phyloP scores from a whole-genome alignment of 176 grass and related monocot species.

The Hsuehochloa calcarea region DNA sequence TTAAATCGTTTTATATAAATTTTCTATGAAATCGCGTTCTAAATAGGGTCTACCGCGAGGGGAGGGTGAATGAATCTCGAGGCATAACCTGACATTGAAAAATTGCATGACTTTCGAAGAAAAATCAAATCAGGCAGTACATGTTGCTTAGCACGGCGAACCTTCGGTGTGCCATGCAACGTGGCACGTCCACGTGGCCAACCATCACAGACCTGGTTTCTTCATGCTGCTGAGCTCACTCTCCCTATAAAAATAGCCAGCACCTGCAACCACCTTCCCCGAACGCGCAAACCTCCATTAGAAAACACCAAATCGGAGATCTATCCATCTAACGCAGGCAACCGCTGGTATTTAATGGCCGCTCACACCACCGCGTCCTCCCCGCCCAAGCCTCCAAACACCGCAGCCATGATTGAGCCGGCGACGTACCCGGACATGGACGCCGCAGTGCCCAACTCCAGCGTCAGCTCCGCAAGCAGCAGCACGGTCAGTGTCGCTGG shows the following conservation, averaged over 20 bases:
- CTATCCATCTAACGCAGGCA: constrained; percentile 6
- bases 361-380: background rate
- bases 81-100: too few species aligned
- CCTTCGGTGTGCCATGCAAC: constrained; percentile 28
- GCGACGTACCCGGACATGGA: constrained; percentile 47
- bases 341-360: constrained; percentile 32
- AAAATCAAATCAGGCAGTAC: too few species aligned
- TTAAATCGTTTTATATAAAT: too few species aligned
- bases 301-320: constrained; percentile 15
- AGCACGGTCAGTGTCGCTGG: constrained; percentile 52
- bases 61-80: too few species aligned
- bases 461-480: constrained; percentile 74
- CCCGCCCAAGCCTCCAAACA: constrained; percentile 34
- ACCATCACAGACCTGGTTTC: background rate
- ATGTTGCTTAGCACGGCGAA: background rate
- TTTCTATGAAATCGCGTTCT: too few species aligned
- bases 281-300: constrained; percentile 50
- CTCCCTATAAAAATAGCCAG: constrained; percentile 31
- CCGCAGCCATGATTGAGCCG: constrained; percentile 23
- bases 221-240: background rate
- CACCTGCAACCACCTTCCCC: constrained; percentile 46
- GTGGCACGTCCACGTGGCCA: constrained; percentile 39
- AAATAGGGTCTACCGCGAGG: too few species aligned
- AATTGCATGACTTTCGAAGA: too few species aligned
- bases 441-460: constrained; percentile 52